Evolutionary conservation across 352 stramenopile species (phyloP).

Genomic region (Pythium myriotylum): DNA sequence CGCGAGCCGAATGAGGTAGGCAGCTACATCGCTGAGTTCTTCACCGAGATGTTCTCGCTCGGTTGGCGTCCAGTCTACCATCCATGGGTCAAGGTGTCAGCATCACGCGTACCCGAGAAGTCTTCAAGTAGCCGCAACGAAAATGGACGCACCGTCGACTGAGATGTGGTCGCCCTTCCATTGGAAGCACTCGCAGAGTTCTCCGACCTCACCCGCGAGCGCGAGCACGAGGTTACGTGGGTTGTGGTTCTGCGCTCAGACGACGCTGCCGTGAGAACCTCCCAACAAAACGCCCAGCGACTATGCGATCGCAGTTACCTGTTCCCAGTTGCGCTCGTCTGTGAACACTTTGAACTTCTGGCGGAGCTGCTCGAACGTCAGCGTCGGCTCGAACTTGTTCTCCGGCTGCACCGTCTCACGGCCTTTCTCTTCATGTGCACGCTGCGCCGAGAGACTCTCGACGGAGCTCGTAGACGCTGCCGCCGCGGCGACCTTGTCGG

Average conservation of each 20-base stretch:
- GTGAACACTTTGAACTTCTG: constrained; percentile 28
- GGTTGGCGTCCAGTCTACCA: constrained; percentile 59
- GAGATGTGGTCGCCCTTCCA: constrained; percentile 66
- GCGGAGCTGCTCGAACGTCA: constrained; percentile 33
- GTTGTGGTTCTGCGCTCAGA: constrained; percentile 26
- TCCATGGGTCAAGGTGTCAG: too few species aligned
- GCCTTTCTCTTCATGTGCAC: background rate
- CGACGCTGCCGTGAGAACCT: too few species aligned
- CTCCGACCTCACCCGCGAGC: constrained; percentile 87
- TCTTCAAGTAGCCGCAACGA: background rate
- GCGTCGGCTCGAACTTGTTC: constrained; percentile 20
- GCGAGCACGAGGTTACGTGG: constrained; percentile 88
- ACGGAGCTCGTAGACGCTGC: background rate
- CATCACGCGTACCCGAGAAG: background rate
- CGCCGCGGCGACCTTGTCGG: constrained; percentile 3
- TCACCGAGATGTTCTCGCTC: constrained; percentile 92
- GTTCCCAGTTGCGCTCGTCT: constrained; percentile 33
- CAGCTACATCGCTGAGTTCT: constrained; percentile 96
- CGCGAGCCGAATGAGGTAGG: constrained; percentile 95
- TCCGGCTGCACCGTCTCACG: background rate
- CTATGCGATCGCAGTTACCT: constrained; percentile 8
- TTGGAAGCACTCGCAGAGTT: constrained; percentile 91
- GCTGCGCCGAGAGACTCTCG: background rate
- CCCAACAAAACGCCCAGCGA: background rate
- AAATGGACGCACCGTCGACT: constrained; percentile 11